Conservation (phyloP, 371 early-diverging fungal genomes). For the Dentiscutata heterogama region DNA sequence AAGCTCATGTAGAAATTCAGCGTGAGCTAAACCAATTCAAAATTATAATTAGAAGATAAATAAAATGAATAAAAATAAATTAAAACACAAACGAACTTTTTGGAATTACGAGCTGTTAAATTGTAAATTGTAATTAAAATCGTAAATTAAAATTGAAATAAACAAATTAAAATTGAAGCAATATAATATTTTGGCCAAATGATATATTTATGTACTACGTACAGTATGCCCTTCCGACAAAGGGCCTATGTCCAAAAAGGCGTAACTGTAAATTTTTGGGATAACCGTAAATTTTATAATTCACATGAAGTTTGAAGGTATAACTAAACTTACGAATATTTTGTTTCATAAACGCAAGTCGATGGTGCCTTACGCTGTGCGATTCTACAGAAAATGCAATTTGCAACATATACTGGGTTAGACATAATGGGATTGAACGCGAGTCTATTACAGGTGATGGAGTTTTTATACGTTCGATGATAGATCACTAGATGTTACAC, state of each 20-base stretch:
- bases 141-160: too few species aligned
- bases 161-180: too few species aligned
- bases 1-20: constrained; percentile 88
- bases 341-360: constrained; percentile 84
- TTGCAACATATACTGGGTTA: constrained; percentile 29
- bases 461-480: too few species aligned
- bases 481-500: too few species aligned
- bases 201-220: constrained; percentile 49
- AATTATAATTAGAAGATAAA: neutral
- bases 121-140: neutral
- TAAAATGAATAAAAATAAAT: neutral
- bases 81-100: constrained; percentile 66
- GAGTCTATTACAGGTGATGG: too few species aligned
- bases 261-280: constrained; percentile 56
- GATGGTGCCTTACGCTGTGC: constrained; percentile 89
- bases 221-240: constrained; percentile 84
- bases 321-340: constrained; percentile 66
- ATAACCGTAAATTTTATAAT: neutral
- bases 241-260: constrained; percentile 84
- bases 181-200: too few species aligned
- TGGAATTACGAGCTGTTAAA: constrained; percentile 80
- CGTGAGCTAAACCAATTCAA: constrained; percentile 74
- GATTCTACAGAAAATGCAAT: constrained; percentile 94
- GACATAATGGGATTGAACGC: too few species aligned
- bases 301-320: neutral